Percentiles rank a stretch among this genome's conserved stretches.
Conservation (phyloP, 331 rosid genomes). For the Ulmus americana region DNA sequence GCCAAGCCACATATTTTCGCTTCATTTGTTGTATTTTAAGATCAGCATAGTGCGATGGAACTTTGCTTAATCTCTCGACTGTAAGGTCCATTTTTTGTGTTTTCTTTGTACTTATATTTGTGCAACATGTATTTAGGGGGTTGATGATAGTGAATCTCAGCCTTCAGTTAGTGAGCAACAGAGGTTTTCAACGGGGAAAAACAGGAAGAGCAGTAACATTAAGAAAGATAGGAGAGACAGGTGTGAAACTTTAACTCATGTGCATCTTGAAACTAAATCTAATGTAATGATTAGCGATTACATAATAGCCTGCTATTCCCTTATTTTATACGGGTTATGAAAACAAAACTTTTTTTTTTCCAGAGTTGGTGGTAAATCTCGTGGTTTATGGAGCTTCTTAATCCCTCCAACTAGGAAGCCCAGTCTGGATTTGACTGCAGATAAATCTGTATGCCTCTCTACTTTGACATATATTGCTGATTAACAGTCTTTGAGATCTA, state of each 20-base stretch:
- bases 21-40: not conserved
- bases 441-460: conserved; percentile 42
- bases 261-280: conserved; percentile 2
- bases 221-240: conserved; percentile 44
- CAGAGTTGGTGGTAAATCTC: conserved; percentile 43
- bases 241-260: conserved; percentile 33
- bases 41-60: not conserved
- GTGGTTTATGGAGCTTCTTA: conserved; percentile 59
- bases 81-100: not conserved
- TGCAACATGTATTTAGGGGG: conserved; percentile 46
- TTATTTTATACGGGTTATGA: not conserved
- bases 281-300: conserved; percentile 10
- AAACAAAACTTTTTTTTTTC: not conserved
- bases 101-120: not conserved
- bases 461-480: not conserved
- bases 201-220: conserved; percentile 36
- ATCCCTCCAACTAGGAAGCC: conserved; percentile 44
- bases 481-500: not conserved
- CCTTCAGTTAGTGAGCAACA: conserved; percentile 38
- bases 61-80: conserved; percentile 2
- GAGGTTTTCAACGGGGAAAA: conserved; percentile 36
- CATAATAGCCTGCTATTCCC: not conserved
- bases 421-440: conserved; percentile 39
- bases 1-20: not conserved
- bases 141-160: conserved; percentile 36